Evolutionary conservation across 2,329 filamentous ascomycete species (phyloP).

Genomic region (Pyrenophora teres): DNA sequence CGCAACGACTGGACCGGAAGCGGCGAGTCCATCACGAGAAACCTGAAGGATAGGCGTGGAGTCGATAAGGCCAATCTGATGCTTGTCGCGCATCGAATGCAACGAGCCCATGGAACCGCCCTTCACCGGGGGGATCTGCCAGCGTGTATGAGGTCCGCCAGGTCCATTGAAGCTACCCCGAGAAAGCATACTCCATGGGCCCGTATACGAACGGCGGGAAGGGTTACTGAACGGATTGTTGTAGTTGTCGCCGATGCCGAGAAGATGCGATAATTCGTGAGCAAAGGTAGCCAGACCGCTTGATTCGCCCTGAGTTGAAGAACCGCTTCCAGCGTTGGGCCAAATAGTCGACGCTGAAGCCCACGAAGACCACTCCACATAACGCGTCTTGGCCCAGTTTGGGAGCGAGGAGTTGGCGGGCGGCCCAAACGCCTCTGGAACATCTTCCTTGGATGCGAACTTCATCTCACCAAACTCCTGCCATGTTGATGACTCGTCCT

Average conservation of each 20-base stretch:
- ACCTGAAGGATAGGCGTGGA: constrained; percentile 53
- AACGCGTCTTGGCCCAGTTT: constrained; percentile 57
- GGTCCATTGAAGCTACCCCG: constrained; percentile 60
- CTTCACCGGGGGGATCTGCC: constrained; percentile 57
- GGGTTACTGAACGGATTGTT: constrained; percentile 59
- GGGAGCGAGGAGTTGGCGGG: constrained; percentile 49
- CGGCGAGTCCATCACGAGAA: constrained; percentile 51
- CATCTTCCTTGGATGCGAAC: constrained; percentile 54
- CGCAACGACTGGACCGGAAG: constrained; percentile 53
- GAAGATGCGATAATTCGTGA: constrained; percentile 59
- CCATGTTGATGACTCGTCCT: constrained; percentile 62
- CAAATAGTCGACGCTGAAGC: constrained; percentile 57
- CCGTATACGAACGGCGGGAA: constrained; percentile 55
- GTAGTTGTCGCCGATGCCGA: constrained; percentile 61
- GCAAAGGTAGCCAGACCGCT: constrained; percentile 60
- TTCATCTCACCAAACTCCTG: constrained; percentile 63
- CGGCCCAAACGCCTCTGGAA: constrained; percentile 57
- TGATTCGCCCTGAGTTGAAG: constrained; percentile 59
- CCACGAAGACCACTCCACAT: constrained; percentile 61
- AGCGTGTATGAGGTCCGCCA: constrained; percentile 58
- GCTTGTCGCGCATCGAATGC: constrained; percentile 60
- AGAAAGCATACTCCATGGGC: constrained; percentile 60
- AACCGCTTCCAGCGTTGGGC: constrained; percentile 60
- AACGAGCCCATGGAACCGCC: constrained; percentile 57
- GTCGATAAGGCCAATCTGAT: constrained; percentile 56